These are phyloP conservation scores for Colletotrichum spaethianum DNA, from an alignment of 2,329 filamentous ascomycete genomes.

Conservation along the genomic window DNA sequence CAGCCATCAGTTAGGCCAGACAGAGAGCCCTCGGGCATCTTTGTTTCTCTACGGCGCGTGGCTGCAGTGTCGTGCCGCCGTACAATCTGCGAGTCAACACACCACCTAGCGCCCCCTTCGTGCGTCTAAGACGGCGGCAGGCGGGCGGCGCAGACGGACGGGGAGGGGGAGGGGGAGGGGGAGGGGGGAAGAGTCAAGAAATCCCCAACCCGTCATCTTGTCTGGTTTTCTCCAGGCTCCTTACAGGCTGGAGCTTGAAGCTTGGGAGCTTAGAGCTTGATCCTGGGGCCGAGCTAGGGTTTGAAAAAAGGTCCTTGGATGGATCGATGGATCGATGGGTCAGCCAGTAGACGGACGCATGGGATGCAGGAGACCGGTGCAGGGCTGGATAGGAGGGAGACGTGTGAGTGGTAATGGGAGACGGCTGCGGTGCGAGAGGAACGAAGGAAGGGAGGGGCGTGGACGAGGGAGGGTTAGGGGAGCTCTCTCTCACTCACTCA, in stretches of 20 bases:
- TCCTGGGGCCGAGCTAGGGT: not conserved
- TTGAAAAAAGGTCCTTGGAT: not conserved
- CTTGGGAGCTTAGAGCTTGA: not conserved
- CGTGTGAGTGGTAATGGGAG: not conserved
- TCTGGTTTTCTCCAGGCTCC: not conserved
- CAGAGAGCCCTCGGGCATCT: not conserved
- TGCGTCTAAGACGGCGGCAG: not conserved
- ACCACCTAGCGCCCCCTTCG: not conserved
- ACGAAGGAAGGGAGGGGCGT: not conserved
- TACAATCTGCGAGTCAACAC: not conserved
- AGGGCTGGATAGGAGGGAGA: constrained; percentile 22
- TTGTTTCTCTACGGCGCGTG: not conserved
- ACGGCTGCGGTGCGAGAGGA: not conserved
- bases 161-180: not conserved
- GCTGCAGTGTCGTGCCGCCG: not conserved
- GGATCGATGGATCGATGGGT: constrained; percentile 11
- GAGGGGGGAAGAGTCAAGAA: not conserved
- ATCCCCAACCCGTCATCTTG: not conserved
- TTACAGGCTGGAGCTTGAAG: not conserved
- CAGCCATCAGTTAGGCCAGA: not conserved
- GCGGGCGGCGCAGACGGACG: not conserved
- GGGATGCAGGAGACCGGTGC: constrained; percentile 6
- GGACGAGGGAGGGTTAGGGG: constrained; percentile 17
- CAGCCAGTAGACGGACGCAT: not conserved
- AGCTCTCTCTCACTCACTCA: not conserved